A percentile compares a stretch with the other conserved stretches of the same genome.
Conservation (phyloP, 768 basidiomycete species). For the Xerocomellus chrysenteron region DNA sequence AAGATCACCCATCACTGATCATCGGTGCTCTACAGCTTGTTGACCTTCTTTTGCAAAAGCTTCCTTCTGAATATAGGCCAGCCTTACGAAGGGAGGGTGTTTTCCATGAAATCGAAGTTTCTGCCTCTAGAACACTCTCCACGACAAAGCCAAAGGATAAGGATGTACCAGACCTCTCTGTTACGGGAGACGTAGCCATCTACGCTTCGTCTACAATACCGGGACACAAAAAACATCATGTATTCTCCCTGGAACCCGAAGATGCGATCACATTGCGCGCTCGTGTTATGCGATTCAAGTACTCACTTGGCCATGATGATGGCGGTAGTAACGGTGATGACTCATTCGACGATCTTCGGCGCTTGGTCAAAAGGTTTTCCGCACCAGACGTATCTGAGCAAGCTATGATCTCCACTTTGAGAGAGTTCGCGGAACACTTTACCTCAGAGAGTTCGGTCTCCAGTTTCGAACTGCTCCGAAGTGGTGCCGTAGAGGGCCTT, state of each 20-base stretch:
- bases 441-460: constrained; percentile 78
- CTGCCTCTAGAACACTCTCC: constrained; percentile 64
- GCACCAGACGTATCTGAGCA: constrained; percentile 56
- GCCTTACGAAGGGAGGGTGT: constrained; percentile 95
- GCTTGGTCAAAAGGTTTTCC: constrained; percentile 65
- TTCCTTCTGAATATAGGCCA: constrained; percentile 81
- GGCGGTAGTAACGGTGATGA: constrained; percentile 54
- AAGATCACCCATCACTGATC: constrained; percentile 84
- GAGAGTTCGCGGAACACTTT: constrained; percentile 80
- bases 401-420: constrained; percentile 58
- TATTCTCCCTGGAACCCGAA: constrained; percentile 74
- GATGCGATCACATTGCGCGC: constrained; percentile 93
- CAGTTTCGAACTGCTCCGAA: constrained; percentile 93
- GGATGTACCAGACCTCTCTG: constrained; percentile 33
- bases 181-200: constrained; percentile 36
- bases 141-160: constrained; percentile 52
- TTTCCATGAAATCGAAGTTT: constrained; percentile 85
- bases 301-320: constrained; percentile 58
- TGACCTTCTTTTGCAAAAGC: constrained; percentile 83
- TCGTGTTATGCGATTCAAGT: constrained; percentile 83
- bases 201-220: constrained; percentile 49
- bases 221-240: constrained; percentile 68
- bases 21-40: constrained; percentile 91
- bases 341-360: constrained; percentile 61
- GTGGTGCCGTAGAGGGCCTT: constrained; percentile 86